Conservation (phyloP, 495 filamentous ascomycete genomes). For the Penicillium daleae region DNA sequence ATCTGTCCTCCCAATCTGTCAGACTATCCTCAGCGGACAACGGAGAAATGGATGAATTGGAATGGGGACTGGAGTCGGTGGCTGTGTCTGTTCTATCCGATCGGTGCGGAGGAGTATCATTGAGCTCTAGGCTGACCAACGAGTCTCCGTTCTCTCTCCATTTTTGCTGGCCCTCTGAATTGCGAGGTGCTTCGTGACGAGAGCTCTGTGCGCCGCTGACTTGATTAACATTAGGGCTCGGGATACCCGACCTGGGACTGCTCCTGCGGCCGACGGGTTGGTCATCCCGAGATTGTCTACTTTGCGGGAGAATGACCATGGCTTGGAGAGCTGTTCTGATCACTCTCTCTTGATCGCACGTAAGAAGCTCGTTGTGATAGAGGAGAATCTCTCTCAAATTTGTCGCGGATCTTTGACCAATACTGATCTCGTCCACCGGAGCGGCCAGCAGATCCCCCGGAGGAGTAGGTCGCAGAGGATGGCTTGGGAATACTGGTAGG, state of each 20-base stretch:
- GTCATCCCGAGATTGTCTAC: constrained; percentile 19
- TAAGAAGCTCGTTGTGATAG: constrained; percentile 20
- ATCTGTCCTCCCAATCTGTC: constrained; percentile 50
- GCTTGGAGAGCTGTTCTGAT: constrained; percentile 19
- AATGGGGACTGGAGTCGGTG: constrained; percentile 36
- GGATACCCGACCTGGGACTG: constrained; percentile 35
- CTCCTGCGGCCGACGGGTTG: constrained; percentile 26
- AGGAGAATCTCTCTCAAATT: constrained; percentile 36
- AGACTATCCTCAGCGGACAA: constrained; percentile 38
- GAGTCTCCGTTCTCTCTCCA: constrained; percentile 33
- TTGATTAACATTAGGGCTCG: constrained; percentile 30
- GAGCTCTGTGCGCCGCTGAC: constrained; percentile 12
- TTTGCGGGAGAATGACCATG: neutral
- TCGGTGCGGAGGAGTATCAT: constrained; percentile 24
- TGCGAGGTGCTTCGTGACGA: constrained; percentile 8
- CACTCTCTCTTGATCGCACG: constrained; percentile 28
- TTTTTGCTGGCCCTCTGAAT: constrained; percentile 26
- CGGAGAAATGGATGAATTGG: constrained; percentile 39
- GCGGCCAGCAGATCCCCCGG: constrained; percentile 20
- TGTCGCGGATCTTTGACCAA: constrained; percentile 38
- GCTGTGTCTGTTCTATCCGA: constrained; percentile 29
- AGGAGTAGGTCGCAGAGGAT: constrained; percentile 17
- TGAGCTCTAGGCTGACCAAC: constrained; percentile 23
- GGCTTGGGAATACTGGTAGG: constrained; percentile 29
- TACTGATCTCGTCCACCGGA: constrained; percentile 33